Conservation (phyloP, 163 green algal species). For the Trebouxia gelatinosa region DNA sequence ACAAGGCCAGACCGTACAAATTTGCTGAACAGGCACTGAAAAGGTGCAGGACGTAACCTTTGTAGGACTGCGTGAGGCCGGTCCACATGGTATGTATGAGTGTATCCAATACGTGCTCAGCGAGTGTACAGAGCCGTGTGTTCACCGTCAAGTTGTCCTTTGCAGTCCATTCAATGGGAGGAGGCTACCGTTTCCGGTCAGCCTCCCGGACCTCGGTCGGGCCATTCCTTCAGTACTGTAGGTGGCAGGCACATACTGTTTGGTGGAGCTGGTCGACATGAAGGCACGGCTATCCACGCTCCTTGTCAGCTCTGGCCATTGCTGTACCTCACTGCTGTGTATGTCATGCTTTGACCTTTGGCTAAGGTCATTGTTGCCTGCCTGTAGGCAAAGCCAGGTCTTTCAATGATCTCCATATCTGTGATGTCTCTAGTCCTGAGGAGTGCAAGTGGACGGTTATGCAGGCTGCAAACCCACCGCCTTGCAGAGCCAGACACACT, state of each 20-base stretch:
- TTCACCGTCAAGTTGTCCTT: not conserved
- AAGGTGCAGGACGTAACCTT: too few relatives aligned
- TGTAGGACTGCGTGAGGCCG: too few relatives aligned
- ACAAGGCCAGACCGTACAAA: too few relatives aligned
- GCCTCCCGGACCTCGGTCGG: slow-evolving; percentile 44
- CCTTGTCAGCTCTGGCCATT: not conserved
- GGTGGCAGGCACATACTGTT: slow-evolving; percentile 72
- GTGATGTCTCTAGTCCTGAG: slow-evolving; percentile 64
- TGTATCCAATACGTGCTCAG: not conserved
- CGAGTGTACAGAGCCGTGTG: not conserved
- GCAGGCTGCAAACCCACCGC: slow-evolving; percentile 38
- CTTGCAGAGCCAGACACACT: slow-evolving; percentile 63
- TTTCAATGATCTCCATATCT: slow-evolving; percentile 73
- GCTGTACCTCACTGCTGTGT: too few relatives aligned
- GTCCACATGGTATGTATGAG: too few relatives aligned
- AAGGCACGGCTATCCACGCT: slow-evolving; percentile 51
- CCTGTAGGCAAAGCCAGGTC: slow-evolving; percentile 64
- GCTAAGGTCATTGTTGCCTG: too few relatives aligned
- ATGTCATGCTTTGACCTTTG: too few relatives aligned
- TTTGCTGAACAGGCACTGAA: too few relatives aligned
- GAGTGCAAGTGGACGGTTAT: slow-evolving; percentile 60
- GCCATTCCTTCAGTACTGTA: slow-evolving; percentile 72
- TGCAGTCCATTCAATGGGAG: slow-evolving; percentile 49
- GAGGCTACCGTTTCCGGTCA: slow-evolving; percentile 27
- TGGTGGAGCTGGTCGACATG: slow-evolving; percentile 66